Percentiles rank a stretch among this genome's conserved stretches.
These are phyloP conservation scores for Taiwanofungus camphoratus DNA, from an alignment of 1,284 basidiomycete species.

Conservation along the genomic window DNA sequence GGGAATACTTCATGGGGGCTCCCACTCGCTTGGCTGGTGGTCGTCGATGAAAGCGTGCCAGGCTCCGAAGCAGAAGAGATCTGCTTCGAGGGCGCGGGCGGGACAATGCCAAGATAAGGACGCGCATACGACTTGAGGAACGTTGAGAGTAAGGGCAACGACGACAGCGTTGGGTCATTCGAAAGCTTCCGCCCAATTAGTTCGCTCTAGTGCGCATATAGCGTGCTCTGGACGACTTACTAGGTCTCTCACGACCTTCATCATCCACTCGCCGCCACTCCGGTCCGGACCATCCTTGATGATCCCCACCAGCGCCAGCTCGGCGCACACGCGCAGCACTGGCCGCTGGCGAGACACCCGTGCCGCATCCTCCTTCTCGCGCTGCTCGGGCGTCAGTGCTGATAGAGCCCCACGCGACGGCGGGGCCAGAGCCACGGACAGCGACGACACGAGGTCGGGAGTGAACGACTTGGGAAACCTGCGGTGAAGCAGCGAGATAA, in stretches of 20 bases:
- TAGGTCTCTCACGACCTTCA: slow-evolving; percentile 77
- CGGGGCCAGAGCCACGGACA: slow-evolving; percentile 64
- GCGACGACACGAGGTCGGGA: slow-evolving; percentile 57
- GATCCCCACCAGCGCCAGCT: slow-evolving; percentile 84
- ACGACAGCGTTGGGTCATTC: slow-evolving; percentile 81
- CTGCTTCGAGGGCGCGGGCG: slow-evolving; percentile 51
- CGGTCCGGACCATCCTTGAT: slow-evolving; percentile 60
- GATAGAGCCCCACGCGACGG: slow-evolving; percentile 55
- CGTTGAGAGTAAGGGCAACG: slow-evolving; percentile 76
- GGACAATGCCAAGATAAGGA: slow-evolving; percentile 71
- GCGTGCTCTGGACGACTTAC: slow-evolving; percentile 42
- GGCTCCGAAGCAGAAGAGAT: slow-evolving; percentile 47
- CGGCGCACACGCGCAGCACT: slow-evolving; percentile 81
- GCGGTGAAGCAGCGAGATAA: slow-evolving; percentile 85
- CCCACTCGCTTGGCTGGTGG: slow-evolving; percentile 33
- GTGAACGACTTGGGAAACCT: slow-evolving; percentile 83
- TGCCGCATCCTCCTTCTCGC: slow-evolving; percentile 88
- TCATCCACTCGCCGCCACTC: slow-evolving; percentile 83
- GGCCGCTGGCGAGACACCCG: slow-evolving; percentile 82
- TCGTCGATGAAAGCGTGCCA: slow-evolving; percentile 43
- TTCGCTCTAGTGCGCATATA: neutral
- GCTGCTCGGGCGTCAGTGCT: slow-evolving; percentile 69
- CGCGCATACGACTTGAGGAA: slow-evolving; percentile 83
- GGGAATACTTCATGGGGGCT: slow-evolving; percentile 36
- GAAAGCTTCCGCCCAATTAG: slow-evolving; percentile 53